Base-by-base conservation (phyloP, 2,329 filamentous ascomycete species). In the Colletotrichum coccodes region DNA sequence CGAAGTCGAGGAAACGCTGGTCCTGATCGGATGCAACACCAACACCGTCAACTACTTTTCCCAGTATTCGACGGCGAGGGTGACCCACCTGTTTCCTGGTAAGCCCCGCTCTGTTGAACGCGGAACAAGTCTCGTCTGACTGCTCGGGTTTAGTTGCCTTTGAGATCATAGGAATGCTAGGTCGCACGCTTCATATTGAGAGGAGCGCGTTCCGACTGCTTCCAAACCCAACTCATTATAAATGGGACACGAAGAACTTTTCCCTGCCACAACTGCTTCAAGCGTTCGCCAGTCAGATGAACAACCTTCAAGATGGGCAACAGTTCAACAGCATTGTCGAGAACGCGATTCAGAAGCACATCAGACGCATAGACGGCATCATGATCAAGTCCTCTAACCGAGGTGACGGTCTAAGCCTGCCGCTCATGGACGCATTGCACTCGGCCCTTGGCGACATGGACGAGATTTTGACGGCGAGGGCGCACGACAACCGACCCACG, bases 81-180 rank as follows among this genome's bases (percentile, higher is more conserved):
- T 83, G 7, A 79, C 78, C 1, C 86, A 88, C 73, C 69, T 88
- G 2, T 87, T 87, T 63, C 84, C 85, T n/a, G 71, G 85, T 86
- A 79, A 67, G 80, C 5, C 4, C 14, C 16, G 12, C 4, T 28
- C n/a, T 46, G 12, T 44, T 44, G 18, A n/a, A 7, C 14, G 4
- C 12, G 4, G 5, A 44, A 7, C 14, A 2, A 32, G 2, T 28
- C 32, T 7, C 18, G 7, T 34, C 42, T 58, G 28, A 56, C 30
- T 1, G 9, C 4, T n/a, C 9, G 30, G 18, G 7, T n/a, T 56
- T 23, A 88, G 87, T 90, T 0, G 82, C 85, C 0, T 89, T 89
- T 58, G 87, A 90, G 72, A 80, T 90, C 0, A 74, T 88, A 3
- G 87, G 86, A n/a, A 89, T 90, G 87, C 76, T 89, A 1, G 82